Evolutionary conservation across 768 basidiomycete genomes (phyloP), one percentile per base, ranked within the genome.

Genomic region (Boletus barrowsii): DNA sequence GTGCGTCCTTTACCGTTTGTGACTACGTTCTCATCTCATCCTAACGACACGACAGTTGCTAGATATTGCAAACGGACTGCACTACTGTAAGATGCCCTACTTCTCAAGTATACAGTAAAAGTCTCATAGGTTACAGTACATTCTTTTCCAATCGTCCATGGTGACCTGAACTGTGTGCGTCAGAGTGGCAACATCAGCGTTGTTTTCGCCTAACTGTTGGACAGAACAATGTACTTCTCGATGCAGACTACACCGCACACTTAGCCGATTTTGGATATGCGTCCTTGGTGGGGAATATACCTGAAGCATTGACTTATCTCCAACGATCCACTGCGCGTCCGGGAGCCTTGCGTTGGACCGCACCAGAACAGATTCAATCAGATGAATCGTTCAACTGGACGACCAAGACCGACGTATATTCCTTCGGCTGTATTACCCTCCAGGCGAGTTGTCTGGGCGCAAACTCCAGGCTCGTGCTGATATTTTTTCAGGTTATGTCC

Each of bases 261-360:
- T 57, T 80, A 3, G 69, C 71, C 36, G 79, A 79, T 53, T 80
- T 80, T 40, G 79, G 79, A 1, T 54, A 62, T 39, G 68, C 71
- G 22, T 75, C 76, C 0, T 11, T 63, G 9, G 24, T 60, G 5
- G 61, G 54, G 2, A 49, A 42, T 13, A 60, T 53, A 10, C 58
- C 55, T 0, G 55, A 60, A 29, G 54, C 36, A 7, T n/a, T 55
- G 15, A 3, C 3, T 0, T 60, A 56, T 36, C 58, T 63, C 0
- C 55, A 55, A 24, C 39, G 33, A 47, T 64, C 47, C 63, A 77
- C 49, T 61, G 63, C 4, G 69, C 74, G 20, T 20, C 42, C 57
- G 1, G 64, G 63, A 41, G 73, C 77, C 10, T 65, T 78, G 33
- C 72, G 78, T 0, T 80, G 78, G 76, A 70, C 70, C 3, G 77